Percentiles rank a stretch among this genome's conserved stretches.
Evolutionary conservation across 2,329 filamentous ascomycete species (phyloP).

Genomic region (Lecanicillium sp.): DNA sequence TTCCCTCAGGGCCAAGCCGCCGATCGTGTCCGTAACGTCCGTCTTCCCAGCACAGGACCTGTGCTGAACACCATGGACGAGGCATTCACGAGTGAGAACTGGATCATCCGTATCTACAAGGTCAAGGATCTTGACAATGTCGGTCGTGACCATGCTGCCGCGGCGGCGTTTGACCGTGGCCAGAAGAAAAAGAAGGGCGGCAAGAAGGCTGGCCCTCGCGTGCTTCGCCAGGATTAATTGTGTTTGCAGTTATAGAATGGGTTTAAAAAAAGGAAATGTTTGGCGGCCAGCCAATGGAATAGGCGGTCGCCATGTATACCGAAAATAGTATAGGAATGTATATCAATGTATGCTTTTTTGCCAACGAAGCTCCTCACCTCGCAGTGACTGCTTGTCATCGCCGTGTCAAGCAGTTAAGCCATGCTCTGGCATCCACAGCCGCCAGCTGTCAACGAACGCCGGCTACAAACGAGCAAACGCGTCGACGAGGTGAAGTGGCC

Average conservation of each 20-base stretch:
- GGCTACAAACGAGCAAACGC: neutral
- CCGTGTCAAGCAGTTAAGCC: neutral
- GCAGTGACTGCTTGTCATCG: no score
- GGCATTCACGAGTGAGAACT: conserved; percentile 98
- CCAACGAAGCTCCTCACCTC: conserved; percentile 10
- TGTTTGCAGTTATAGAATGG: conserved; percentile 2
- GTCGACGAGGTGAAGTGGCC: no score
- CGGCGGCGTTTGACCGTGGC: conserved; percentile 64
- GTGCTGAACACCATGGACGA: conserved; percentile 86
- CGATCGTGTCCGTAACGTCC: conserved; percentile 78
- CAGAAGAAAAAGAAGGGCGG: conserved; percentile 74
- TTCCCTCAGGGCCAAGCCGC: conserved; percentile 87
- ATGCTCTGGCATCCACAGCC: neutral
- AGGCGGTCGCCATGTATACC: conserved; percentile 28
- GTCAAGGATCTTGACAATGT: conserved; percentile 98
- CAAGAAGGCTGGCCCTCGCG: conserved; percentile 66
- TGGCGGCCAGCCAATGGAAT: neutral
- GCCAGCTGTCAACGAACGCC: conserved; percentile 5
- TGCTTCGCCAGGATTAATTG: conserved; percentile 62
- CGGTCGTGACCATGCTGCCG: conserved; percentile 72
- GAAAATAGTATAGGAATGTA: conserved; percentile 8
- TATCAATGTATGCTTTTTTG: conserved; percentile 21
- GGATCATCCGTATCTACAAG: conserved; percentile 99
- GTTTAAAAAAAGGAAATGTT: conserved; percentile 6
- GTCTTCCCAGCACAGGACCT: conserved; percentile 76